Percentiles rank a stretch among this genome's conserved stretches.
phyloP scores from a whole-genome alignment of 2,329 filamentous ascomycete species.

The Madurella mycetomatis region DNA sequence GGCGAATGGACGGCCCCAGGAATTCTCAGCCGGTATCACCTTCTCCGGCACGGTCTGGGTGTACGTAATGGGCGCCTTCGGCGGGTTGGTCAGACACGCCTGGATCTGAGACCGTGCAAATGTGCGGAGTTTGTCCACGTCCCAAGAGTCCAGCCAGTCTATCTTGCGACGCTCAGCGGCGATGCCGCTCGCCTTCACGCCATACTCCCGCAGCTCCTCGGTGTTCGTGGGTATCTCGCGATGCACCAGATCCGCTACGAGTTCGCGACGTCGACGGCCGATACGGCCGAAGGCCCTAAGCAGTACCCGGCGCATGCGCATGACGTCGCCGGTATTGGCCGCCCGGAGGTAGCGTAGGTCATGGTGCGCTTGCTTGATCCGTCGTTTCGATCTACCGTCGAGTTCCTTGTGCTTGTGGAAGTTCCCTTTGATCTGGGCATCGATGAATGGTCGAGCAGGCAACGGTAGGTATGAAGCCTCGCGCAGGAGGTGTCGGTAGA shows the following conservation, averaged over 20 bases:
- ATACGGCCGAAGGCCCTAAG: conserved; percentile 48
- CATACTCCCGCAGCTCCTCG: conserved; percentile 36
- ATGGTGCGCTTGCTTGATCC: conserved; percentile 39
- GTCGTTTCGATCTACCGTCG: conserved; percentile 17
- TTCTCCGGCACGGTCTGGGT: conserved; percentile 33
- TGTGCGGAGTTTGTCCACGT: conserved; percentile 40
- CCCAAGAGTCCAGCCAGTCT: conserved; percentile 49
- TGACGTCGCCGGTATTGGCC: conserved; percentile 48
- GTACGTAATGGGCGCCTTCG: conserved; percentile 28
- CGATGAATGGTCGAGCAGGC: conserved; percentile 43
- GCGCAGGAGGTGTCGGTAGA: conserved; percentile 58
- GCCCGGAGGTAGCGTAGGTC: conserved; percentile 47
- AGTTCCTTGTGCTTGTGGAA: conserved; percentile 42
- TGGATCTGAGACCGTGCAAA: conserved; percentile 40
- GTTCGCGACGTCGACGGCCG: conserved; percentile 47
- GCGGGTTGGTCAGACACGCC: conserved; percentile 28
- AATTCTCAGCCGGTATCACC: conserved; percentile 40
- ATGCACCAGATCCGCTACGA: conserved; percentile 40
- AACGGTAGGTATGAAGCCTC: conserved; percentile 57
- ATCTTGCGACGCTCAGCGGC: conserved; percentile 3
- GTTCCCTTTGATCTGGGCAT: conserved; percentile 39
- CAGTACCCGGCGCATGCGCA: conserved; percentile 46
- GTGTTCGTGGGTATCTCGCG: conserved; percentile 38
- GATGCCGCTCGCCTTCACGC: conserved; percentile 17
- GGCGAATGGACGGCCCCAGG: conserved; percentile 46